Evolutionary conservation across 164 flowering plant genomes (phyloP).

Genomic region (Nymphaea thermarum): DNA sequence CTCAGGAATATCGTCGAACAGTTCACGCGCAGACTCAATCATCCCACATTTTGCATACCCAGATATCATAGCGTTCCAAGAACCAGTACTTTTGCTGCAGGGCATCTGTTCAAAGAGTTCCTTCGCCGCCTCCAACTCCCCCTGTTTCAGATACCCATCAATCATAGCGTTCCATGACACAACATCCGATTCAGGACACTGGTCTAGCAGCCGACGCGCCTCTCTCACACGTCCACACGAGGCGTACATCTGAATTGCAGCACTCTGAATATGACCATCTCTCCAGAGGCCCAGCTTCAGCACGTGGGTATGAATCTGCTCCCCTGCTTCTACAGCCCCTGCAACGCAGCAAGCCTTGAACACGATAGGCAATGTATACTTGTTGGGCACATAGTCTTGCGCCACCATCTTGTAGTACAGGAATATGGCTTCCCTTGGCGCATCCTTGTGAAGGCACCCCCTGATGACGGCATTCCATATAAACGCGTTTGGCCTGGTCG

Average conservation of each 20-base stretch:
- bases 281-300: slow-evolving; percentile 26
- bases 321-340: slow-evolving; percentile 21
- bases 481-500: slow-evolving; percentile 30
- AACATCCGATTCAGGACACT: slow-evolving; percentile 19
- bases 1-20: slow-evolving; percentile 29
- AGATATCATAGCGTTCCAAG: slow-evolving; percentile 43
- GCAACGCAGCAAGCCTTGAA: slow-evolving; percentile 29
- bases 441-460: slow-evolving; percentile 28
- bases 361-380: slow-evolving; percentile 33
- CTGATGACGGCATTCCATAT: slow-evolving; percentile 36
- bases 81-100: slow-evolving; percentile 15
- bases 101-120: slow-evolving; percentile 25
- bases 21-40: slow-evolving; percentile 22
- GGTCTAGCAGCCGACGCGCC: slow-evolving; percentile 26
- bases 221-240: slow-evolving; percentile 18
- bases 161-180: slow-evolving; percentile 46
- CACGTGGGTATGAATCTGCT: slow-evolving; percentile 35
- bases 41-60: slow-evolving; percentile 29
- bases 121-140: slow-evolving; percentile 25
- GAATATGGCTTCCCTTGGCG: slow-evolving; percentile 16
- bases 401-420: slow-evolving; percentile 27
- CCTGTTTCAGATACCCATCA: slow-evolving; percentile 39
- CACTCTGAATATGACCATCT: slow-evolving; percentile 30
- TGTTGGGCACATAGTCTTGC: slow-evolving; percentile 26
- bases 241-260: slow-evolving; percentile 43